Evolutionary conservation across 768 basidiomycete genomes (phyloP), one percentile per base, ranked within the genome.

Genomic region (Boletus sensibilis): DNA sequence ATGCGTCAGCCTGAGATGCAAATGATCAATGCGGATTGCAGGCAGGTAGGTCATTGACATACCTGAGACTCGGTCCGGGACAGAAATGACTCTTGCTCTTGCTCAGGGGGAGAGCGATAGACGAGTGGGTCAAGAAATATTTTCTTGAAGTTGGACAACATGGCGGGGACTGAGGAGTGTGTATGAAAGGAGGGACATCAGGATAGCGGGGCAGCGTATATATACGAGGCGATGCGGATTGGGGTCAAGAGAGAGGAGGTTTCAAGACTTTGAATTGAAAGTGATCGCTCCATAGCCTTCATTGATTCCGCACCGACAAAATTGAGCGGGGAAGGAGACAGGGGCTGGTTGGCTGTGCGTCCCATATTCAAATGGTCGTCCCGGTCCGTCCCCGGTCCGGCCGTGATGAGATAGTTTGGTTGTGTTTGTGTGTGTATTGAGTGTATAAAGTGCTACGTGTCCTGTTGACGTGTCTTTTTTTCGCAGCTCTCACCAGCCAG

Each of bases 391-490:
- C 11, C 1, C 44, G 44, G 44, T 29, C 44, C 44, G 44, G 4
- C 25, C 5, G 25, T 3, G 25, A 25, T 29, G 29, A 5, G 9
- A 31, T 2, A 38, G 13, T 66, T 64, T 68, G 47, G n/a, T 12
- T 7, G 29, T 72, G 8, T 70, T 72, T 72, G 56, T 45, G 5
- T 8, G 0, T 68, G 57, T 71, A n/a, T 67, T 46, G 33, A 1
- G 11, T 44, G 59, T 72, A 68, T 70, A 72, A 64, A 68, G 65
- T 65, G 57, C 58, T 27, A 70, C 68, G 68, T 69, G 68, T 72
- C 61, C 56, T 21, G 46, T 47, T 16, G 46, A 70, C 68, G 70
- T 72, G 68, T 64, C 51, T 11, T 25, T 35, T 25, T 35, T 37
- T 35, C 12, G 64, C 58, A 34, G 58, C 56, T 58, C 48, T 38